Evolutionary conservation across 108 stramenopile genomes (phyloP).

Genomic region (Nitzschia inconspicua): DNA sequence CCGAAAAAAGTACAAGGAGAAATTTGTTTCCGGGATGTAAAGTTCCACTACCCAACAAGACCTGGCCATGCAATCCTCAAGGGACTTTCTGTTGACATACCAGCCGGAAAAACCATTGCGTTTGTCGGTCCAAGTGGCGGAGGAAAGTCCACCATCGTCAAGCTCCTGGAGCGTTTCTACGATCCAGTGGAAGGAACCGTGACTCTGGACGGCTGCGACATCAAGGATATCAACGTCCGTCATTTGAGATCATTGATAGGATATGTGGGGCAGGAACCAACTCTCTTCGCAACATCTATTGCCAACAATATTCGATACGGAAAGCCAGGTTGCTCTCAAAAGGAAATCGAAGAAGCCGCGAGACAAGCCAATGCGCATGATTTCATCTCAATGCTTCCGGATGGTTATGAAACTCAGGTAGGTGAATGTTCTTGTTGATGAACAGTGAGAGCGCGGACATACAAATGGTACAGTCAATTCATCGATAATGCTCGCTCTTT

Average conservation of each 20-base stretch:
- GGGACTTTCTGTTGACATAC: slow-evolving; percentile 57
- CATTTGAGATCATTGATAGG: slow-evolving; percentile 81
- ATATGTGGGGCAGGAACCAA: slow-evolving; percentile 92
- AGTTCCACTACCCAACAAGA: slow-evolving; percentile 53
- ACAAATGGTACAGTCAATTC: too few relatives aligned
- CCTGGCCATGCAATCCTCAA: slow-evolving; percentile 40
- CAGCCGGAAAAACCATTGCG: slow-evolving; percentile 87
- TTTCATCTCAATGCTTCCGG: slow-evolving; percentile 69
- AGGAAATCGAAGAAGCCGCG: slow-evolving; percentile 82
- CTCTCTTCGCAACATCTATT: slow-evolving; percentile 88
- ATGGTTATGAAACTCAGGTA: slow-evolving; percentile 84
- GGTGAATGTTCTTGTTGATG: too few relatives aligned
- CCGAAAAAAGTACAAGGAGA: slow-evolving; percentile 45
- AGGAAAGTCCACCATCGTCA: slow-evolving; percentile 24
- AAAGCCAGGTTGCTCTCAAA: slow-evolving; percentile 46
- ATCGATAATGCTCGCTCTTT: too few relatives aligned
- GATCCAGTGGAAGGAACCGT: slow-evolving; percentile 74
- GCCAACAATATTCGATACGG: slow-evolving; percentile 91
- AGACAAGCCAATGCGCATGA: slow-evolving; percentile 88
- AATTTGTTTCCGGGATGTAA: slow-evolving; percentile 54
- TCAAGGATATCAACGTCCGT: slow-evolving; percentile 77
- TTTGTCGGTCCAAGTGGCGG: slow-evolving; percentile 69
- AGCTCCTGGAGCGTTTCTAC: slow-evolving; percentile 90
- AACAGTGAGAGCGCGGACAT: too few relatives aligned
- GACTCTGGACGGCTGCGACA: slow-evolving; percentile 81